Base-by-base conservation (phyloP, 169 alveolate species). In the Condylostoma magnum region DNA sequence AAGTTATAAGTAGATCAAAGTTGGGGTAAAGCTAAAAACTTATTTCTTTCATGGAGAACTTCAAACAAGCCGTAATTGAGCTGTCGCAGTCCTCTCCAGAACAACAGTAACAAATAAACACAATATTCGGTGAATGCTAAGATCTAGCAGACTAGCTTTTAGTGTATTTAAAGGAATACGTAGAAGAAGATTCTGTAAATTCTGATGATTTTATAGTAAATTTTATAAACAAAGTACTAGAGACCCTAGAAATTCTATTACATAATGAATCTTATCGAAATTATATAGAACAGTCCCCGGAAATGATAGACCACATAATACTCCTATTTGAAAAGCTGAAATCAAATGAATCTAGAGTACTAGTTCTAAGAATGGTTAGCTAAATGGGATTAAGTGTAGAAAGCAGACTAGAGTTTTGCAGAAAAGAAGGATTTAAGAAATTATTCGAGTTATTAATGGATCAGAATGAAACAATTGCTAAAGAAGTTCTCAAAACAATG, bases 71-170 rank as follows among this genome's bases (percentile, higher is more conserved):
- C 20, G 36, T 60, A n/a, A 15, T 22, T 8, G 31, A 33, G 15
- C 15, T 60, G 6, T 15, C n/a, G n/a, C n/a, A 60, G n/a, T 6
- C 6, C 31, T 60, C 71, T n/a, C 43, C 71, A 36, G 71, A 28
- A n/a, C 56, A 27, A 2, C 25, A 27, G 18, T 15, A n/a, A 10
- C 71, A 60, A 41, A 60, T 60, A 15, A 55, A 60, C 15, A 8
- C 12, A 6, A 28, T 60, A 8, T 60, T 60, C 3, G 57, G 57
- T 8, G 71, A 60, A 15, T 12, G 54, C 28, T 25, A 27, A 2
- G 71, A 60, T 10, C 31, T 60, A 18, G 38, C 43, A 15, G 46
- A 33, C 15, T 10, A 22, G 18, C 27, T 60, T 10, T n/a, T 60
- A 6, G 15, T 8, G 25, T 34, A 18, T 31, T n/a, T 60, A 15